A percentile compares a stretch with the other conserved stretches of the same genome.
Conservation (phyloP, 805 yeast genomes). For the Gaillardinia entomophila region DNA sequence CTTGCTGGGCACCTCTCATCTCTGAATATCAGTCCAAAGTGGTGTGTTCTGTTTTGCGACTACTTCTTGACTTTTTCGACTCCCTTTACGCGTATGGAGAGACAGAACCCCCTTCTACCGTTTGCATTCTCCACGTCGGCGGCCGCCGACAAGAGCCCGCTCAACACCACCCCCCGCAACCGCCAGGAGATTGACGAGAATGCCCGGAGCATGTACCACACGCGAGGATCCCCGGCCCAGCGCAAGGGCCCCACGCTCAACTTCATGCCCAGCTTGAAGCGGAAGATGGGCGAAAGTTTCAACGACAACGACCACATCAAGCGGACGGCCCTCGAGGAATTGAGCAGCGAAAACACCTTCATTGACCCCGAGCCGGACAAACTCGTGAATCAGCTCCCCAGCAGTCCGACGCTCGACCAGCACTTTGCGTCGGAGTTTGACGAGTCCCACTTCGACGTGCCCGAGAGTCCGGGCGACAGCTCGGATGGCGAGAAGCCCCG, state of each 20-base stretch:
- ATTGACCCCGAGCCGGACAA: slow-evolving; percentile 6
- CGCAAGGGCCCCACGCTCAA: slow-evolving; percentile 13
- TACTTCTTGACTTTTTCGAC: no score
- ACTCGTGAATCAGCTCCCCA: slow-evolving; percentile 12
- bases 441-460: slow-evolving; percentile 11
- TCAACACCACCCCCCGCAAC: slow-evolving; percentile 37
- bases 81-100: no score
- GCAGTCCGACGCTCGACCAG: slow-evolving; percentile 36
- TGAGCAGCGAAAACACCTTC: slow-evolving; percentile 7
- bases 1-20: no score
- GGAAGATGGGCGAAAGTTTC: slow-evolving; percentile 39
- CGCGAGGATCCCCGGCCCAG: slow-evolving; percentile 16
- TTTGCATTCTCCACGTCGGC: slow-evolving; percentile 39
- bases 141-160: slow-evolving; percentile 20
- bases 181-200: slow-evolving; percentile 35
- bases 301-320: slow-evolving; percentile 37
- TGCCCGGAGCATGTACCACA: slow-evolving; percentile 41
- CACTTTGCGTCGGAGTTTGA: slow-evolving; percentile 27
- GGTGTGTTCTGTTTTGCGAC: no score
- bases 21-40: slow-evolving; percentile 4
- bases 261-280: slow-evolving; percentile 27
- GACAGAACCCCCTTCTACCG: slow-evolving; percentile 40
- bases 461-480: slow-evolving; percentile 20
- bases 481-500: background rate
- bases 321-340: slow-evolving; percentile 13